Conservation (phyloP, 2,329 filamentous ascomycete genomes). For the Huntiella moniliformis region DNA sequence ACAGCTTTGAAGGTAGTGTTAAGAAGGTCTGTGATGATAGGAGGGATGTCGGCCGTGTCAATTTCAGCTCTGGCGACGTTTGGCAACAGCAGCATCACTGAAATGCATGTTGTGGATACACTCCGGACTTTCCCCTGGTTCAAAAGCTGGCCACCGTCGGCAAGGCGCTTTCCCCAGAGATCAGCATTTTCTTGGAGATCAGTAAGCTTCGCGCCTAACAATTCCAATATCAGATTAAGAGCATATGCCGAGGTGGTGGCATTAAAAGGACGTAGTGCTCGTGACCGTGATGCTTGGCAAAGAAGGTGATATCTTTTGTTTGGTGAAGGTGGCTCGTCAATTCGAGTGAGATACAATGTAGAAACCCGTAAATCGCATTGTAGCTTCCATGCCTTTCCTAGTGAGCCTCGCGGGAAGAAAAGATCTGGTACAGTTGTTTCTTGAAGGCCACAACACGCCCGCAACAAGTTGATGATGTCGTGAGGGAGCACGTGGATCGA, state of each 20-base stretch:
- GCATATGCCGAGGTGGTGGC: slow-evolving; percentile 22
- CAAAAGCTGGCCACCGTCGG: slow-evolving; percentile 29
- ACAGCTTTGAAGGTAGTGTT: slow-evolving; percentile 24
- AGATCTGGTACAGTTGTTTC: slow-evolving; percentile 16
- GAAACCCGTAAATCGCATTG: slow-evolving; percentile 26
- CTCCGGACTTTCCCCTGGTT: slow-evolving; percentile 35
- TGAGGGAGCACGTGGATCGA: slow-evolving; percentile 43
- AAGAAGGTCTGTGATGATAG: slow-evolving; percentile 16
- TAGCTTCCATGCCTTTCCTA: slow-evolving; percentile 29
- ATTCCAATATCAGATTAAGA: slow-evolving; percentile 33
- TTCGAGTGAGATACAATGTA: slow-evolving; percentile 35
- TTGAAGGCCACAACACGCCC: slow-evolving; percentile 42
- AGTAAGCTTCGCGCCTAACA: slow-evolving; percentile 33
- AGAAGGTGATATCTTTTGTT: slow-evolving; percentile 6
- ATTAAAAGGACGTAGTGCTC: slow-evolving; percentile 15
- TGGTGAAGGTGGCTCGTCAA: slow-evolving; percentile 20
- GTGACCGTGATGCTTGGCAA: not conserved
- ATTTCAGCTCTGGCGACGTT: slow-evolving; percentile 28
- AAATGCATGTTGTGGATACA: slow-evolving; percentile 29
- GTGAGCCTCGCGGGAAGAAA: slow-evolving; percentile 26
- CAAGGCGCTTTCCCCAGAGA: slow-evolving; percentile 27
- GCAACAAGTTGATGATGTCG: slow-evolving; percentile 51
- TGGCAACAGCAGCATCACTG: slow-evolving; percentile 27
- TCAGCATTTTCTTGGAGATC: slow-evolving; percentile 28
- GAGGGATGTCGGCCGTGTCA: slow-evolving; percentile 22